These are phyloP conservation scores for Cryoendolithus antarcticus DNA, from an alignment of 2,329 filamentous ascomycete species.

Conservation along the genomic window DNA sequence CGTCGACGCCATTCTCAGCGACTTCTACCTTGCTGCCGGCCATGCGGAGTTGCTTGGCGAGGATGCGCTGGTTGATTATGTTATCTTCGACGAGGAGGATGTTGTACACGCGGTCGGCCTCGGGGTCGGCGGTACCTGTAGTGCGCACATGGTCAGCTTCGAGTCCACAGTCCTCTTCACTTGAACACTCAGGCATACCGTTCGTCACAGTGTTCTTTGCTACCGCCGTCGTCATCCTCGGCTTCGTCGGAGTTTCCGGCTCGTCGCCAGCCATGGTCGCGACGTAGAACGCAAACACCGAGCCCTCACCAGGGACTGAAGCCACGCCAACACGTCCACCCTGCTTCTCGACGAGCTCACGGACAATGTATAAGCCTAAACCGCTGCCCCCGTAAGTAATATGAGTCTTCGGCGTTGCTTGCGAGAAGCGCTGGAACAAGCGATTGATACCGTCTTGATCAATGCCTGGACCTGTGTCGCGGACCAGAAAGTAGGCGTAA, in stretches of 20 bases:
- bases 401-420: slow-evolving; percentile 55
- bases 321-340: slow-evolving; percentile 59
- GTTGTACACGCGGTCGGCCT: no score
- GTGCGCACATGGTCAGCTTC: not conserved
- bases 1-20: slow-evolving; percentile 28
- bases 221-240: no score
- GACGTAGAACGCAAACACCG: slow-evolving; percentile 67
- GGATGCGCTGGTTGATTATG: slow-evolving; percentile 29
- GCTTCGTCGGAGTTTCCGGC: no score
- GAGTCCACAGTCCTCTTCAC: no score
- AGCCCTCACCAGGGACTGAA: slow-evolving; percentile 54
- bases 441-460: slow-evolving; percentile 26
- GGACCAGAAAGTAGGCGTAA: slow-evolving; percentile 23
- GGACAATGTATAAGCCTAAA: slow-evolving; percentile 57
- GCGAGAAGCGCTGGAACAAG: slow-evolving; percentile 58
- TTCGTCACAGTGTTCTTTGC: no score
- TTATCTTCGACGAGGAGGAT: slow-evolving; percentile 19
- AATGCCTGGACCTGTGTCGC: slow-evolving; percentile 31
- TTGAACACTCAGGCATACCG: no score
- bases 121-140: no score
- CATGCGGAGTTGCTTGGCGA: slow-evolving; percentile 27
- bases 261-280: slow-evolving; percentile 24
- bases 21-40: slow-evolving; percentile 25
- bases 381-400: slow-evolving; percentile 59
- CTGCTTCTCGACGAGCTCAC: slow-evolving; percentile 55